Evolutionary conservation across 352 stramenopile genomes (phyloP).

Genomic region (Globisporangium emineosum): DNA sequence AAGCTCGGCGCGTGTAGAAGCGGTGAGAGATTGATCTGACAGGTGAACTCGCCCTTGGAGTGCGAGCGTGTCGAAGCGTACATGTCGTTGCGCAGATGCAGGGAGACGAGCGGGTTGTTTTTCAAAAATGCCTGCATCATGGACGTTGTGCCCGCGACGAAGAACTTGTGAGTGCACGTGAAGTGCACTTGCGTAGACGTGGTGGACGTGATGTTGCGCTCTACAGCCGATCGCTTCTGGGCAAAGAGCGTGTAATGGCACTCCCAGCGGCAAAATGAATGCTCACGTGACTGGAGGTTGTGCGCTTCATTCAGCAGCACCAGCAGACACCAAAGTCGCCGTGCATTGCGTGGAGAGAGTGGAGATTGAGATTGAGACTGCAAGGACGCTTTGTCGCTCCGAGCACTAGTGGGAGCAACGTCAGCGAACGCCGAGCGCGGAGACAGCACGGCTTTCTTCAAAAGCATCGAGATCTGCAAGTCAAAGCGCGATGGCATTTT

Average conservation of each 20-base stretch:
- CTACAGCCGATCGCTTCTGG: conserved; percentile 56
- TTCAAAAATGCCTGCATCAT: conserved; percentile 36
- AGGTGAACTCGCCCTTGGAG: conserved; percentile 44
- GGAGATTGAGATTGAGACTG: conserved; percentile 15
- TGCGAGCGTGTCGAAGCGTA: conserved; percentile 57
- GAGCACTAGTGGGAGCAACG: too few species aligned
- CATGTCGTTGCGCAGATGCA: conserved; percentile 70
- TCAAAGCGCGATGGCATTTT: conserved; percentile 29
- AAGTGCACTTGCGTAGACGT: conserved; percentile 35
- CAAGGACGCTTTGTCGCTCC: not conserved
- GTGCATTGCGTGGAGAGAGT: conserved; percentile 29
- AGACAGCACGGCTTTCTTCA: conserved; percentile 47
- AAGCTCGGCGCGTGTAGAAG: conserved; percentile 32
- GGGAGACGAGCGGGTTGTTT: conserved; percentile 26
- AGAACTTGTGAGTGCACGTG: conserved; percentile 65
- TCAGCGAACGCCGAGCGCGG: conserved; percentile 30
- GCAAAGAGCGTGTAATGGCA: conserved; percentile 63
- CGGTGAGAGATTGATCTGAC: conserved; percentile 32
- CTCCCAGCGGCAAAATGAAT: conserved; percentile 62
- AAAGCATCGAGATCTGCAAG: conserved; percentile 41
- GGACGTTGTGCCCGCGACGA: conserved; percentile 28
- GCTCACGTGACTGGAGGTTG: conserved; percentile 54
- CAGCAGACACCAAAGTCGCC: conserved; percentile 47
- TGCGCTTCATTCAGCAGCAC: conserved; percentile 62
- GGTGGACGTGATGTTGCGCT: conserved; percentile 22